Evolutionary conservation across 495 filamentous ascomycete species (phyloP).

Genomic region (Astrothelium macrocarpum): DNA sequence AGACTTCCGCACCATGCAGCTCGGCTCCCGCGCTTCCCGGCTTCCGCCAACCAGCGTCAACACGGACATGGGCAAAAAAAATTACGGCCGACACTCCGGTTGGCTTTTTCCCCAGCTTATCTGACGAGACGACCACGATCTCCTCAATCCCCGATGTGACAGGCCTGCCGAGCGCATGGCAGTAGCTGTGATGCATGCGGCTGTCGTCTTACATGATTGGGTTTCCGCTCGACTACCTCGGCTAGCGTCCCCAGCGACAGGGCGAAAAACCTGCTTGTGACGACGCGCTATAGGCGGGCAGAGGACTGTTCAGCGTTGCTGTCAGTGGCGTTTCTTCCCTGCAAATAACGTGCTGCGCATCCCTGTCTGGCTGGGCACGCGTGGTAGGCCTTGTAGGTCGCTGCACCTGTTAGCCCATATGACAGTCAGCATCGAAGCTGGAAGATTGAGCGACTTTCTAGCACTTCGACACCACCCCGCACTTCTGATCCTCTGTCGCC

Average conservation of each 20-base stretch:
- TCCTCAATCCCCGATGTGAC: not conserved
- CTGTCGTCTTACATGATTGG: too few relatives aligned
- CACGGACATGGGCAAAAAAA: not conserved
- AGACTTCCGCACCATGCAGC: not conserved
- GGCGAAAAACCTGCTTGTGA: not conserved
- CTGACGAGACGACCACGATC: not conserved
- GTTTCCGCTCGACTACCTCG: too few relatives aligned
- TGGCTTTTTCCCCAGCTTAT: not conserved
- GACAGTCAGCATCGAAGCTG: not conserved
- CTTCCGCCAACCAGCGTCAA: constrained; percentile 6
- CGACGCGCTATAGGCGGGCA: not conserved
- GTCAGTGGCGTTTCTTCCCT: not conserved
- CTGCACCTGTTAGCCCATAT: too few relatives aligned
- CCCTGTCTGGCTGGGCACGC: not conserved
- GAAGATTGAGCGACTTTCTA: not conserved
- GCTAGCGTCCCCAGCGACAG: not conserved
- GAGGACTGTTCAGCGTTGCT: not conserved
- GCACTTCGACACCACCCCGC: not conserved
- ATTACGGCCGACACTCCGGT: not conserved
- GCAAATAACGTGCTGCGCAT: not conserved
- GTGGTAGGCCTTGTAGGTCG: not conserved
- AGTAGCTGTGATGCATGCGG: not conserved
- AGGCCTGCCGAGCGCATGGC: too few relatives aligned
- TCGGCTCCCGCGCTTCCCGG: constrained; percentile 1
- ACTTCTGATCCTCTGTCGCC: not conserved